Evolutionary conservation across 2,329 filamentous ascomycete genomes (phyloP).

Genomic region (Diaporthe batatas): DNA sequence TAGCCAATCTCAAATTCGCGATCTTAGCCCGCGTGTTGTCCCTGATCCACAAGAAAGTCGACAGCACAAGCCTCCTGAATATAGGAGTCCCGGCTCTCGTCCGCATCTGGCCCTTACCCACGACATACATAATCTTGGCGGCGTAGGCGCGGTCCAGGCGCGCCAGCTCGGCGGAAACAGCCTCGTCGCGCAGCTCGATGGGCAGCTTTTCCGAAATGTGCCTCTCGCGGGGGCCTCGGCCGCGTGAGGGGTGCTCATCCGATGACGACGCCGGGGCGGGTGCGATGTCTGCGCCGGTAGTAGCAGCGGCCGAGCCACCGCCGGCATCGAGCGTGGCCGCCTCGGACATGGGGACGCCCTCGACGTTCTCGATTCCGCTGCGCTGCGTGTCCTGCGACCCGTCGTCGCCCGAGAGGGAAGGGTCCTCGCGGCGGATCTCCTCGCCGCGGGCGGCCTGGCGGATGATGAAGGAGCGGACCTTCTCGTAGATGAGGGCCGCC

Average conservation of each 20-base stretch:
- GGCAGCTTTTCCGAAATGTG: slow-evolving; percentile 38
- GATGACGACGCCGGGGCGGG: not conserved
- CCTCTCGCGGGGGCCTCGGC: not conserved
- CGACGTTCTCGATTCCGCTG: slow-evolving; percentile 38
- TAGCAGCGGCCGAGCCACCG: not conserved
- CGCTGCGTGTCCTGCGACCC: slow-evolving; percentile 29
- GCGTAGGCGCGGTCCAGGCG: slow-evolving; percentile 59
- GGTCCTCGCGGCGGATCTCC: slow-evolving; percentile 34
- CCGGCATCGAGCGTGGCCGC: not conserved
- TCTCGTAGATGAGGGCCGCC: slow-evolving; percentile 69
- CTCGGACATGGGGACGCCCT: slow-evolving; percentile 16
- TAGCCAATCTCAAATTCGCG: slow-evolving; percentile 69
- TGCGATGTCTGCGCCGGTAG: slow-evolving; percentile 25
- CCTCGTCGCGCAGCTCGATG: slow-evolving; percentile 49
- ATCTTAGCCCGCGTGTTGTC: slow-evolving; percentile 76
- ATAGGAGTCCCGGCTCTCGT: slow-evolving; percentile 58
- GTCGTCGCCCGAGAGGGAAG: slow-evolving; percentile 30
- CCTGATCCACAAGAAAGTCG: slow-evolving; percentile 71
- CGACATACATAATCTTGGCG: slow-evolving; percentile 65
- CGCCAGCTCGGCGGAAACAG: slow-evolving; percentile 55
- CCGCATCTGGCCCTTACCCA: slow-evolving; percentile 73
- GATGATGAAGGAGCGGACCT: slow-evolving; percentile 65
- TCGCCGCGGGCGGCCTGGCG: slow-evolving; percentile 47
- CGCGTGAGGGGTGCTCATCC: not conserved
- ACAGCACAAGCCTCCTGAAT: slow-evolving; percentile 60